Conservation (phyloP, 108 stramenopile species). For the Cylindrotheca fusiformis region DNA sequence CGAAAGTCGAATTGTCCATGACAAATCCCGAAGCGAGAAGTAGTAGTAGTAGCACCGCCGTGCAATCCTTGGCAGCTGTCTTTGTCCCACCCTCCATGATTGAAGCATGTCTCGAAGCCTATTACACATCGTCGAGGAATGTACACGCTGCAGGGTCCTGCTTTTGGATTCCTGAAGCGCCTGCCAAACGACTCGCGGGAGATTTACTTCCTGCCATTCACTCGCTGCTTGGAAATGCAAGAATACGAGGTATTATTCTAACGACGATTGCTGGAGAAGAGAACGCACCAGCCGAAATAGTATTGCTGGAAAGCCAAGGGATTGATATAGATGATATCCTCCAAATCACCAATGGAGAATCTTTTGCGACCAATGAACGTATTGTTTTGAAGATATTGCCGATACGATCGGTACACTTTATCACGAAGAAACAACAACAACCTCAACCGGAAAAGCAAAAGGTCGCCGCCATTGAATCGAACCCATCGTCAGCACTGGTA, state of each 20-base stretch:
- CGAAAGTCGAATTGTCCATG: constrained; percentile 13
- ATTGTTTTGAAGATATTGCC: constrained; percentile 59
- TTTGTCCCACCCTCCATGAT: constrained; percentile 29
- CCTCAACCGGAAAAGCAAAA: constrained; percentile 3
- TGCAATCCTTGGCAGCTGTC: constrained; percentile 9
- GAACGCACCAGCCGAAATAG: constrained; percentile 38
- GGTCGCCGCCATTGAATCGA: constrained; percentile 2
- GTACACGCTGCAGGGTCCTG: constrained; percentile 27
- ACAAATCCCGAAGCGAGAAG: constrained; percentile 14
- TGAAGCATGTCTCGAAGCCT: constrained; percentile 9
- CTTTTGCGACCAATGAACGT: constrained; percentile 32
- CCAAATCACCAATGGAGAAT: constrained; percentile 35
- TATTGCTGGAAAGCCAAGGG: constrained; percentile 36
- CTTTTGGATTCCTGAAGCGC: constrained; percentile 24
- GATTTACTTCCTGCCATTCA: constrained; percentile 28
- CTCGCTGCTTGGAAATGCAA: constrained; percentile 1
- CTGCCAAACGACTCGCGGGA: constrained; percentile 8
- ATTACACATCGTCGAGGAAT: neutral
- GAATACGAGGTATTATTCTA: constrained; percentile 27
- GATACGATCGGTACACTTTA: constrained; percentile 40
- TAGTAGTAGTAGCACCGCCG: constrained; percentile 2
- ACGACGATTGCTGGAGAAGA: constrained; percentile 20
- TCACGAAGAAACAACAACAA: constrained; percentile 8
- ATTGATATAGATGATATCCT: constrained; percentile 15
- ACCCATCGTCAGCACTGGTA: neutral